Conservation (phyloP, 352 stramenopile genomes). For the Thraustochytrium striatum region DNA sequence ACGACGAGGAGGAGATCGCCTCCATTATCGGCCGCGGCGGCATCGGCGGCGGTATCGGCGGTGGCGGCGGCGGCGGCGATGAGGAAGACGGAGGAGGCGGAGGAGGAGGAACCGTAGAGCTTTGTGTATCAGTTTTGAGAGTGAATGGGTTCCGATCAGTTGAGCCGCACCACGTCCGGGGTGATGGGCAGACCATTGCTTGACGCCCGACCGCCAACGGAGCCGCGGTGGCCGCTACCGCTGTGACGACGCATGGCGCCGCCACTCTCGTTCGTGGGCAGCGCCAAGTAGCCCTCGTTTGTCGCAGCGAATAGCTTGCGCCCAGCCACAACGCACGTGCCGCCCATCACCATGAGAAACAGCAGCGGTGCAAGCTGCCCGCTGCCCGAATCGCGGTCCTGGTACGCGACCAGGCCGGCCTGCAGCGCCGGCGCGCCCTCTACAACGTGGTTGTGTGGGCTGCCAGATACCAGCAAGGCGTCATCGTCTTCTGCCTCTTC, state of each 20-base stretch:
- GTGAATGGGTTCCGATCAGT: neutral
- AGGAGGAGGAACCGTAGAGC: neutral
- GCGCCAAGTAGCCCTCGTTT: neutral
- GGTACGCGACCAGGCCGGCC: neutral
- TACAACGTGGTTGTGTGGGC: neutral
- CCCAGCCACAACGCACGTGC: neutral
- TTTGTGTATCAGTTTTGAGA: neutral
- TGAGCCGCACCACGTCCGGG: conserved; percentile 33
- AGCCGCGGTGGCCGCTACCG: no score
- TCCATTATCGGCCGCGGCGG: neutral
- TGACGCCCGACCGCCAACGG: no score
- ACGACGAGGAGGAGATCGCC: conserved; percentile 15
- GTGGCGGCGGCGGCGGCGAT: neutral
- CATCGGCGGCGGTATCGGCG: neutral
- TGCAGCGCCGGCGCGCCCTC: neutral
- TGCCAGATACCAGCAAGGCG: neutral
- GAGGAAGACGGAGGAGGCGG: conserved; percentile 9
- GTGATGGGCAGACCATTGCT: conserved; percentile 31
- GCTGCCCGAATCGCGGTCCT: neutral
- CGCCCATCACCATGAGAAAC: conserved; percentile 5
- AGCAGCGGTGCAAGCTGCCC: neutral
- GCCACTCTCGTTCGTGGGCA: conserved; percentile 14
- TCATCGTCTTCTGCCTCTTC: neutral
- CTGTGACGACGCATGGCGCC: no score
- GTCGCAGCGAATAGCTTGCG: conserved; percentile 26